A percentile compares a stretch with the other conserved stretches of the same genome.
phyloP scores from a whole-genome alignment of 768 basidiomycete genomes.

The Cystofilobasidium capitatum region DNA sequence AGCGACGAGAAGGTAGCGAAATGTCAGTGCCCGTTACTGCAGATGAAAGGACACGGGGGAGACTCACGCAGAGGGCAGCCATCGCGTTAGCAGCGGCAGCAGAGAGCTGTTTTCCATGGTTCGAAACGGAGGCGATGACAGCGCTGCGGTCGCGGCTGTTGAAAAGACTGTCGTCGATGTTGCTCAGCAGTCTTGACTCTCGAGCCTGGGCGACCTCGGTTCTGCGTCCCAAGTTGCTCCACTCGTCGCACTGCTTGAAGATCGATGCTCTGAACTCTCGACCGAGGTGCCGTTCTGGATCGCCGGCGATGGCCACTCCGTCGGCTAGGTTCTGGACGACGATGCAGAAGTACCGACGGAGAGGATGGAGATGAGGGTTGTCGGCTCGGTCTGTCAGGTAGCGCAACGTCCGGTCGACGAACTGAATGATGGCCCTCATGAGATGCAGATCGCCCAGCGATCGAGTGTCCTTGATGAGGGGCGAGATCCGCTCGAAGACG shows the following conservation, averaged over 20 bases:
- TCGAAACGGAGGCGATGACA: not conserved
- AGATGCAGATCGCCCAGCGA: conserved; percentile 61
- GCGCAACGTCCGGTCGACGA: conserved; percentile 68
- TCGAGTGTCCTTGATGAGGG: conserved; percentile 59
- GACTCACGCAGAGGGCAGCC: conserved; percentile 78
- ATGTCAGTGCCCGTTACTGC: conserved; percentile 12
- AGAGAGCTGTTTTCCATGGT: conserved; percentile 51
- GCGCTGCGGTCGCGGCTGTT: conserved; percentile 1
- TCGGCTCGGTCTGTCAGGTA: conserved; percentile 68
- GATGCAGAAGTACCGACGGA: conserved; percentile 85
- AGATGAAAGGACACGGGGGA: no score
- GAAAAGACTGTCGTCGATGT: not conserved
- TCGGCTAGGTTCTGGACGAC: conserved; percentile 78
- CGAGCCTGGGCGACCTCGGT: conserved; percentile 63
- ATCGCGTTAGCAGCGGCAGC: conserved; percentile 76
- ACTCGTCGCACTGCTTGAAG: conserved; percentile 81
- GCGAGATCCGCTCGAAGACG: conserved; percentile 77
- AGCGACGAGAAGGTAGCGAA: not conserved
- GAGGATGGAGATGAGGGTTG: conserved; percentile 62
- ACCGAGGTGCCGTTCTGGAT: conserved; percentile 67
- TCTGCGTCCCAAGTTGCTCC: conserved; percentile 77
- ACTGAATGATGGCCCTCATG: conserved; percentile 69
- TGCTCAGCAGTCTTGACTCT: conserved; percentile 58
- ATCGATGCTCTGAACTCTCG: conserved; percentile 64
- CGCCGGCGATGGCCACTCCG: conserved; percentile 52